Evolutionary conservation across 768 basidiomycete species (phyloP).

Genomic region (Pleurotus sapidus): DNA sequence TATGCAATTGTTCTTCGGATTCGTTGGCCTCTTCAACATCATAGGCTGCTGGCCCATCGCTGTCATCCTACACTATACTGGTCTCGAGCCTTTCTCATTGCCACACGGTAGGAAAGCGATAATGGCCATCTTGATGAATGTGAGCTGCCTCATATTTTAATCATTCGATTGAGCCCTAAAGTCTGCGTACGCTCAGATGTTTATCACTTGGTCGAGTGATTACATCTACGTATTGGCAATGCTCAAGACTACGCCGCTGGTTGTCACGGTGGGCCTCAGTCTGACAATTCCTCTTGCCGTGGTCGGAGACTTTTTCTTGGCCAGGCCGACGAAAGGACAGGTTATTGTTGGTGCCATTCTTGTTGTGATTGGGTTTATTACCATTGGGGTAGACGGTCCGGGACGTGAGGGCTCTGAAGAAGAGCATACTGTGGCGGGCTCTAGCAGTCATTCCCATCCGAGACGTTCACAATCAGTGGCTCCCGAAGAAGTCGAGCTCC

Average conservation of each 20-base stretch:
- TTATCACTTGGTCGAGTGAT: slow-evolving; percentile 80
- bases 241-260: slow-evolving; percentile 94
- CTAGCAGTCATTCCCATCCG: neutral
- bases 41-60: slow-evolving; percentile 74
- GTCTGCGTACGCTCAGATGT: slow-evolving; percentile 52
- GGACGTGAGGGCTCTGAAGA: neutral
- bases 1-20: slow-evolving; percentile 95
- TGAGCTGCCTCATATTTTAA: slow-evolving; percentile 8
- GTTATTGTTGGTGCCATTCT: slow-evolving; percentile 74
- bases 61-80: slow-evolving; percentile 69
- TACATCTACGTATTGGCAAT: slow-evolving; percentile 87
- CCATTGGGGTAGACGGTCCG: slow-evolving; percentile 53
- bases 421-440: neutral
- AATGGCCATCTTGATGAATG: slow-evolving; percentile 35
- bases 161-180: neutral
- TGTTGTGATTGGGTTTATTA: slow-evolving; percentile 76
- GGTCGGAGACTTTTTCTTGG: slow-evolving; percentile 70
- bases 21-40: slow-evolving; percentile 87
- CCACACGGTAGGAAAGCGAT: slow-evolving; percentile 46
- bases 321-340: slow-evolving; percentile 51
- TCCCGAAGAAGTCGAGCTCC: slow-evolving; percentile 4
- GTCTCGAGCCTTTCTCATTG: slow-evolving; percentile 70
- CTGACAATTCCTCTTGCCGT: slow-evolving; percentile 94
- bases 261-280: slow-evolving; percentile 89
- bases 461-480: neutral